Conservation (phyloP, 345 rosid genomes). For the Linum trigynum region DNA sequence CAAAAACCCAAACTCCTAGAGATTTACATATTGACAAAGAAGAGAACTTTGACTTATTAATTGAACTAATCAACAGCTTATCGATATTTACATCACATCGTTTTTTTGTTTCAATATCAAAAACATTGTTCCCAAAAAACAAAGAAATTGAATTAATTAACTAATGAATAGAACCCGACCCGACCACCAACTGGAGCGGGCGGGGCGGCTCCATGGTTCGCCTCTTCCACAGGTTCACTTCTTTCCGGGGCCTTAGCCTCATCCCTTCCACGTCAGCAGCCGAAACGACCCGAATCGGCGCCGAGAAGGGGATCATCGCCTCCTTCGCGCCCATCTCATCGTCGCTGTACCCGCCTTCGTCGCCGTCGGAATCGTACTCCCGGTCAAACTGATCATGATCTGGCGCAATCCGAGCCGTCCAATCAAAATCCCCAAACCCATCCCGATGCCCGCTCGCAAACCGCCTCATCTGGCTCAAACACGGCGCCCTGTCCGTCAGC, state of each 20-base stretch:
- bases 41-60: too few relatives aligned
- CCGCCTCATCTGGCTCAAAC: slow-evolving; percentile 65
- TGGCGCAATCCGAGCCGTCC: slow-evolving; percentile 55
- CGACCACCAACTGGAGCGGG: slow-evolving; percentile 12
- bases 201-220: slow-evolving; percentile 16
- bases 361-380: slow-evolving; percentile 43
- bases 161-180: not conserved
- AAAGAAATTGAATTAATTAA: too few relatives aligned
- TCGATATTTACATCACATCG: too few relatives aligned
- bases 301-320: slow-evolving; percentile 59
- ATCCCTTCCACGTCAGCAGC: not conserved
- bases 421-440: slow-evolving; percentile 47
- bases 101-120: too few relatives aligned
- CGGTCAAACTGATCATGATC: slow-evolving; percentile 23
- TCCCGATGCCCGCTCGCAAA: slow-evolving; percentile 61
- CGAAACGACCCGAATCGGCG: slow-evolving; percentile 35
- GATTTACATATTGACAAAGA: too few relatives aligned
- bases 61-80: too few relatives aligned
- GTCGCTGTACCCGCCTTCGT: slow-evolving; percentile 7
- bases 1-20: too few relatives aligned
- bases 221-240: slow-evolving; percentile 19
- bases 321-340: slow-evolving; percentile 31
- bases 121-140: too few relatives aligned
- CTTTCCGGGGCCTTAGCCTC: slow-evolving; percentile 16
- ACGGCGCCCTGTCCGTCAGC: slow-evolving; percentile 34